Evolutionary conservation across 1,139 yeast genomes (phyloP).

Genomic region (Zygoascus hellenicus): DNA sequence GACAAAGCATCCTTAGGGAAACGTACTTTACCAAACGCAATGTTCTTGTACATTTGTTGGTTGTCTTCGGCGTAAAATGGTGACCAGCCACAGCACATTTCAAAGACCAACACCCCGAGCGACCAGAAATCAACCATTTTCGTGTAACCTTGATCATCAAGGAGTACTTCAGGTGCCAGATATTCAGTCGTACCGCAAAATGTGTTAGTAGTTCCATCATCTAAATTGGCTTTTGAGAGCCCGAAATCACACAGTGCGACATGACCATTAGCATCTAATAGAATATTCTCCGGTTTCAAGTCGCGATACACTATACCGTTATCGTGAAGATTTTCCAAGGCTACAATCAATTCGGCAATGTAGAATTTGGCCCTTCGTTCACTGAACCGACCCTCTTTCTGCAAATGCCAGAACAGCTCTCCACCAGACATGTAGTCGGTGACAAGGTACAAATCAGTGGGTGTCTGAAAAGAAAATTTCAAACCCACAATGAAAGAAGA

Average conservation of each 20-base stretch:
- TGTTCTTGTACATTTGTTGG: constrained; percentile 97
- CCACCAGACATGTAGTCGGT: constrained; percentile 99
- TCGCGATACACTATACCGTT: constrained; percentile 93
- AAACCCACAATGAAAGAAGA: constrained; percentile 91
- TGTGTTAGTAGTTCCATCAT: constrained; percentile 90
- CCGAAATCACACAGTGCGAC: constrained; percentile 97
- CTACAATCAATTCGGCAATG: constrained; percentile 89
- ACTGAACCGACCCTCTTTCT: constrained; percentile 87
- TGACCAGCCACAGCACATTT: constrained; percentile 99
- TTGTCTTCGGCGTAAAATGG: constrained; percentile 97
- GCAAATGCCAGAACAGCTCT: constrained; percentile 95
- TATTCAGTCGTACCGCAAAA: constrained; percentile 98
- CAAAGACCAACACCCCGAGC: constrained; percentile 83
- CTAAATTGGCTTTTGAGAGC: constrained; percentile 83
- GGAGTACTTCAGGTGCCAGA: constrained; percentile 85
- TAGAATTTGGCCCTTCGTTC: constrained; percentile 94
- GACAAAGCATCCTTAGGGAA: constrained; percentile 94
- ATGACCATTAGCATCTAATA: constrained; percentile 94
- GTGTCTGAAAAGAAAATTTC: constrained; percentile 93
- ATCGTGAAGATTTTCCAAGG: constrained; percentile 87
- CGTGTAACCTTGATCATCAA: constrained; percentile 93
- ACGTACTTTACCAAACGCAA: constrained; percentile 95
- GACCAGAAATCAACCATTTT: constrained; percentile 99
- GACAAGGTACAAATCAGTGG: constrained; percentile 81
- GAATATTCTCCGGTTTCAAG: constrained; percentile 88